Percentiles rank a stretch among this genome's conserved stretches.
Conservation (phyloP, 2,329 filamentous ascomycete genomes). For the Ramularia collo-cygni region DNA sequence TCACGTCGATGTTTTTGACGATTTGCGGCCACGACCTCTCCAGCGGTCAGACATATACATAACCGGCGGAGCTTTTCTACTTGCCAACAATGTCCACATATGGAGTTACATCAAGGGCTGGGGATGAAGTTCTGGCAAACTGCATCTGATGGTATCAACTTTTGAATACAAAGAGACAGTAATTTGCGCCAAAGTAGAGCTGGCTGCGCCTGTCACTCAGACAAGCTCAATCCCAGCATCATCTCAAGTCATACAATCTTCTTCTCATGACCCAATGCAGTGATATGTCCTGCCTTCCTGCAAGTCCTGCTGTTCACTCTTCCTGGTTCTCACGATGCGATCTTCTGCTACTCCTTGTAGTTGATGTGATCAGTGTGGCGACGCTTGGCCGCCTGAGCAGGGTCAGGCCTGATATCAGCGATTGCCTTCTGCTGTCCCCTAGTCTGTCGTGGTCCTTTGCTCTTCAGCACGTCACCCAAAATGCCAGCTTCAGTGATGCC, state of each 20-base stretch:
- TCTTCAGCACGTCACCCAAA: not conserved
- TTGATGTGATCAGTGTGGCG: slow-evolving; percentile 5
- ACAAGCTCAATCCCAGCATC: no score
- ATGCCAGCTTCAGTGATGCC: not conserved
- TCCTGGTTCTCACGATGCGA: no score
- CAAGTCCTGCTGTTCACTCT: no score
- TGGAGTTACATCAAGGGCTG: slow-evolving; percentile 27
- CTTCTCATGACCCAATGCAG: no score
- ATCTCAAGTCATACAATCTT: no score
- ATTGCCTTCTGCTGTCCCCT: slow-evolving; percentile 8
- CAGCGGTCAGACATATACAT: slow-evolving; percentile 14
- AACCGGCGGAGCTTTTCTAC: slow-evolving; percentile 10
- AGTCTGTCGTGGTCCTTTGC: slow-evolving; percentile 11
- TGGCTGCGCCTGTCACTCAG: no score
- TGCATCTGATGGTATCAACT: no score
- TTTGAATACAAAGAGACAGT: no score
- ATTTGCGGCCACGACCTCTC: slow-evolving; percentile 21
- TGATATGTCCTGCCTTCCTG: no score
- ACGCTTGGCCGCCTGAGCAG: slow-evolving; percentile 11
- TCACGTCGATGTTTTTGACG: slow-evolving; percentile 17
- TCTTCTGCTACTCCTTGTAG: slow-evolving; percentile 1
- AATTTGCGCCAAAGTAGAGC: no score
- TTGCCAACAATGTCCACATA: slow-evolving; percentile 26
- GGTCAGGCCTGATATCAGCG: slow-evolving; percentile 8
- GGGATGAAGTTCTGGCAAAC: not conserved